phyloP scores from a whole-genome alignment of 331 rosid species.

The Cydonia oblonga region DNA sequence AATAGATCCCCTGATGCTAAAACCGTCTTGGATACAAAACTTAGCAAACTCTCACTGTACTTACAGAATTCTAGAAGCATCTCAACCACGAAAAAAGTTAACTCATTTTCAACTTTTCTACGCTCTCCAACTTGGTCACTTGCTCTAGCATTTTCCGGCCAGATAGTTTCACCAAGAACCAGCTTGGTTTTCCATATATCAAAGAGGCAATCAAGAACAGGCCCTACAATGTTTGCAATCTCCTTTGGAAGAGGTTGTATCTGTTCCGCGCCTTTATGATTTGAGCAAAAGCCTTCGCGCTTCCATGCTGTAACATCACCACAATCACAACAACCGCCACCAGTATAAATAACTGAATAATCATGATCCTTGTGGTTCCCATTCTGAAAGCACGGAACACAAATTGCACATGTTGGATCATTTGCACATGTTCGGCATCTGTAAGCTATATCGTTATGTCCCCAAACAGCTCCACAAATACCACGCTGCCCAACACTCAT shows the following conservation, averaged over 20 bases:
- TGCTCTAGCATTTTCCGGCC: constrained; percentile 30
- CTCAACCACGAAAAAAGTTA: constrained; percentile 67
- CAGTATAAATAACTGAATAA: constrained; percentile 64
- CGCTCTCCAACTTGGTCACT: constrained; percentile 26
- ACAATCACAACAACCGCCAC: constrained; percentile 97
- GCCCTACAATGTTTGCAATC: constrained; percentile 39
- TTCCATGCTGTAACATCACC: constrained; percentile 98
- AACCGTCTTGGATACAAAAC: constrained; percentile 60
- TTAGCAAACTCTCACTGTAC: constrained; percentile 85
- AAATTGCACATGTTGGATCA: constrained; percentile 93
- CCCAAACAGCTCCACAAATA: constrained; percentile 95
- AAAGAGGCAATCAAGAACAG: constrained; percentile 64
- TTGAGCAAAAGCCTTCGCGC: constrained; percentile 86
- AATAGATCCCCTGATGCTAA: constrained; percentile 44
- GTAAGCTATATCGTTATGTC: constrained; percentile 67
- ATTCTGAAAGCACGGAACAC: constrained; percentile 89
- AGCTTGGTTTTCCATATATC: constrained; percentile 57
- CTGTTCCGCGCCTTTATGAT: constrained; percentile 84
- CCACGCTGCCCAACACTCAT: constrained; percentile 78
- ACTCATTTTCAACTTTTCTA: constrained; percentile 57
- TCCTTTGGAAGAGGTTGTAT: constrained; percentile 72
- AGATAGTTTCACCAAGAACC: constrained; percentile 22
- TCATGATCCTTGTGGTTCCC: constrained; percentile 85
- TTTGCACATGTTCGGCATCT: constrained; percentile 84
- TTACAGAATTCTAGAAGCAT: constrained; percentile 81